Conservation (phyloP, 2,329 filamentous ascomycete genomes). For the Pseudogymnoascus sp. region DNA sequence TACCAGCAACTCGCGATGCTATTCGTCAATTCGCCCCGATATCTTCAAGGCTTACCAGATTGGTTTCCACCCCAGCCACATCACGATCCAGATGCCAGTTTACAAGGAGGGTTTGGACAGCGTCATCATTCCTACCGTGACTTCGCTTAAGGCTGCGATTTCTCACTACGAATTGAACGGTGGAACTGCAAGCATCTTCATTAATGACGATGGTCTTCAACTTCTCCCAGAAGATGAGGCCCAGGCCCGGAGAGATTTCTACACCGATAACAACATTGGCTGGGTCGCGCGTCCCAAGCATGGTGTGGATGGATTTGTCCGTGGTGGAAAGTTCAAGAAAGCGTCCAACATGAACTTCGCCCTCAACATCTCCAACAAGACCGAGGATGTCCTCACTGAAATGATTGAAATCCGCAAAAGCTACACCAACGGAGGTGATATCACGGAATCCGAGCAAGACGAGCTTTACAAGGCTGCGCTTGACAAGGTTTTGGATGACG, state of each 20-base stretch:
- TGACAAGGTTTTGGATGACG: constrained; percentile 41
- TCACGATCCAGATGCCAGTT: constrained; percentile 40
- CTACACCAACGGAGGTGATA: constrained; percentile 18
- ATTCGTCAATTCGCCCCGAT: constrained; percentile 36
- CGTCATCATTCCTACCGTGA: constrained; percentile 47
- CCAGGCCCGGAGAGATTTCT: constrained; percentile 43
- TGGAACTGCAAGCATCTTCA: constrained; percentile 58
- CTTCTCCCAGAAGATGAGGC: constrained; percentile 43
- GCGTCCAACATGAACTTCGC: constrained; percentile 71
- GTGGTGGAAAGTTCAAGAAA: constrained; percentile 62
- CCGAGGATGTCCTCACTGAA: constrained; percentile 47
- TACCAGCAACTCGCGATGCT: constrained; percentile 35
- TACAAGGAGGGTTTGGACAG: constrained; percentile 39
- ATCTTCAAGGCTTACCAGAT: constrained; percentile 28
- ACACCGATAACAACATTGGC: constrained; percentile 49
- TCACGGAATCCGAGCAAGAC: constrained; percentile 32
- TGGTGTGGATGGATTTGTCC: constrained; percentile 39
- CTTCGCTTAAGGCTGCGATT: constrained; percentile 48
- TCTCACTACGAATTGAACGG: constrained; percentile 52
- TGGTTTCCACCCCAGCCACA: constrained; percentile 31
- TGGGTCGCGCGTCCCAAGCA: constrained; percentile 44
- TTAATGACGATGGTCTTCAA: constrained; percentile 63
- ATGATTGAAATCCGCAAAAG: constrained; percentile 9
- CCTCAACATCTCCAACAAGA: constrained; percentile 50
- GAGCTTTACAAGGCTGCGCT: constrained; percentile 43